Evolutionary conservation across 352 stramenopile species (phyloP).

Genomic region (Globisporangium polare): DNA sequence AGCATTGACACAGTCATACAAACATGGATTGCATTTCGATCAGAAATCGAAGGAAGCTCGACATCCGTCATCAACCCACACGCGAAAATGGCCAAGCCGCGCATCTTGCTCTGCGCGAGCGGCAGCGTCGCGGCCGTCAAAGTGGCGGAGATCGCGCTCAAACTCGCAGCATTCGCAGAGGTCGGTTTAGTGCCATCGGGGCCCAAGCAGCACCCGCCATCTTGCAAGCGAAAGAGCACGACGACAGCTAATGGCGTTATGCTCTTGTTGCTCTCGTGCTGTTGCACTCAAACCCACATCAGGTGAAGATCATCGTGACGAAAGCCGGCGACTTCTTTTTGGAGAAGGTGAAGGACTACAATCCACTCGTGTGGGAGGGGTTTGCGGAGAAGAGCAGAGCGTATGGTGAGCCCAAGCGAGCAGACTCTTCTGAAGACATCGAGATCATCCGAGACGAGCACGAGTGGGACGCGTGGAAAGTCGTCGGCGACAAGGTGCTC

Average conservation of each 20-base stretch:
- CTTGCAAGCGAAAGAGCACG: not conserved
- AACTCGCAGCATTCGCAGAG: constrained; percentile 51
- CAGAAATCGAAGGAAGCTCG: not conserved
- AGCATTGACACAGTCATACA: not conserved
- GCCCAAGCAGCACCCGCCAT: not conserved
- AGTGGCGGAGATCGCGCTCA: constrained; percentile 73
- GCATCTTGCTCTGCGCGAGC: constrained; percentile 71
- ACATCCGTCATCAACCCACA: not conserved
- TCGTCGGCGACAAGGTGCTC: constrained; percentile 75
- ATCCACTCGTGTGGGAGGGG: constrained; percentile 32
- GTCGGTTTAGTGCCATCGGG: constrained; percentile 18
- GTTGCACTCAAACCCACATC: not conserved
- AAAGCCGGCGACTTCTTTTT: constrained; percentile 84
- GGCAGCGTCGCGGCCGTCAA: constrained; percentile 89
- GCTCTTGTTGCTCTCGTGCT: not conserved
- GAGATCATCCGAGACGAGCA: constrained; percentile 65
- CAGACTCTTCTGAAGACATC: constrained; percentile 13
- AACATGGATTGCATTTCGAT: not conserved
- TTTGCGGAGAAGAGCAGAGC: constrained; percentile 34
- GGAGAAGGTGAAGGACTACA: constrained; percentile 68
- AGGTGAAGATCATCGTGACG: constrained; percentile 83
- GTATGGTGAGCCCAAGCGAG: not conserved
- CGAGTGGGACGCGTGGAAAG: constrained; percentile 80
- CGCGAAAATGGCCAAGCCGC: constrained; percentile 20
- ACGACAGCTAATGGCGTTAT: not conserved